These are phyloP conservation scores for Saitozyma podzolica DNA, from an alignment of 768 basidiomycete species.

Conservation along the genomic window DNA sequence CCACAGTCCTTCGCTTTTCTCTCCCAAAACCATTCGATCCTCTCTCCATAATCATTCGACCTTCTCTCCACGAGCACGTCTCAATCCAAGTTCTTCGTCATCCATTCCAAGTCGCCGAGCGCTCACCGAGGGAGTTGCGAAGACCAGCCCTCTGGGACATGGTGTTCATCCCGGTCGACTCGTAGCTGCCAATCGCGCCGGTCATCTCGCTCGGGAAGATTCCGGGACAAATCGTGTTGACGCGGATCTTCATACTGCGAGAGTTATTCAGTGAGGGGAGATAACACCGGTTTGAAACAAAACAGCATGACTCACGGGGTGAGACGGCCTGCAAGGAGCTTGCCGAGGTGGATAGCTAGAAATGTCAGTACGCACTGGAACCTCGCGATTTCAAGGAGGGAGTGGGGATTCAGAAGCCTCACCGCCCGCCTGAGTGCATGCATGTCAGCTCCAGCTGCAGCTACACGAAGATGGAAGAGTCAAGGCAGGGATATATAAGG, in stretches of 20 bases:
- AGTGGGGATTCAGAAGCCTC: conserved; percentile 3
- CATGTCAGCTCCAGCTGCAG: background rate
- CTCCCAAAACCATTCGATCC: too few species aligned
- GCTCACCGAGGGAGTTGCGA: conserved; percentile 26
- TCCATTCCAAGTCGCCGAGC: too few species aligned
- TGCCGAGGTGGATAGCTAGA: conserved; percentile 29
- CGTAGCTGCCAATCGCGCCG: conserved; percentile 27
- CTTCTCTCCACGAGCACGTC: too few species aligned
- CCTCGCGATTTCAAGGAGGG: background rate
- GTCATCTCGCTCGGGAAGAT: conserved; percentile 52
- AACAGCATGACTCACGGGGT: conserved; percentile 28
- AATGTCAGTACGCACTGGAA: background rate
- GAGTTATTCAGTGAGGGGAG: background rate
- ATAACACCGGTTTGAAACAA: background rate
- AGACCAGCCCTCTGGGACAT: conserved; percentile 22
- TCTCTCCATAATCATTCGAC: too few species aligned
- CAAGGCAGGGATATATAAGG: too few species aligned
- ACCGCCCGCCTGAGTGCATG: conserved; percentile 34
- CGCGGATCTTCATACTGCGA: conserved; percentile 47
- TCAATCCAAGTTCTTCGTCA: too few species aligned
- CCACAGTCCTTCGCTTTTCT: background rate
- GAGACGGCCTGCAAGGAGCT: conserved; percentile 39
- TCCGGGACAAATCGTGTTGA: conserved; percentile 50
- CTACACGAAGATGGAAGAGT: background rate
- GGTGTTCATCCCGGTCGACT: conserved; percentile 13